Conservation (phyloP, 306 rosid species). For the Cucumis hystrix region DNA sequence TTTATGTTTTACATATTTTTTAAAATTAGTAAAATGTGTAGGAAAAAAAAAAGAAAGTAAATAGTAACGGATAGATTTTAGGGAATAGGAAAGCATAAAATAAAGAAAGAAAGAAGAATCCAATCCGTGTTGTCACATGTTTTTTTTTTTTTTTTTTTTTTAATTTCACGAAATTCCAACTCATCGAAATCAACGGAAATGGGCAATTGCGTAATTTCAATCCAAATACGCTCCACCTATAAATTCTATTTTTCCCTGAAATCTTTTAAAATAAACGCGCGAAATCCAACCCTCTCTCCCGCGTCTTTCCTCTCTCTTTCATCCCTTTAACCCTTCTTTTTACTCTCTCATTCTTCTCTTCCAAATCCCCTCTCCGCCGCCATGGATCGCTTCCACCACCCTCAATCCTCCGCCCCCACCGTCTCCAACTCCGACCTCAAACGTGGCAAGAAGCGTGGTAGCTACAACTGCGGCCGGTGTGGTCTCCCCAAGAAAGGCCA, state of each 20-base stretch:
- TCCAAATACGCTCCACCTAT: constrained; percentile 2
- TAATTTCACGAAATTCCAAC: neutral
- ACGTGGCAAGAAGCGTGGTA: constrained; percentile 59
- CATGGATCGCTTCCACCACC: constrained; percentile 36
- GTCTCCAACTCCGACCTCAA: constrained; percentile 17
- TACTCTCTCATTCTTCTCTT: neutral
- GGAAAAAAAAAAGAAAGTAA: neutral
- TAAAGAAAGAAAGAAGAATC: neutral
- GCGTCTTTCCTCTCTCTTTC: constrained; percentile 11
- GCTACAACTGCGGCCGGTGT: constrained; percentile 81
- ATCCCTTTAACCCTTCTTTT: neutral
- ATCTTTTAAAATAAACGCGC: constrained; percentile 32
- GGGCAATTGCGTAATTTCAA: neutral
- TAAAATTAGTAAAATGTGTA: too few species aligned
- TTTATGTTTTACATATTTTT: too few species aligned
- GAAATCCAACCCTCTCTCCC: constrained; percentile 36
- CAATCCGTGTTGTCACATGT: neutral
- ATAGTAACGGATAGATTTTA: neutral
- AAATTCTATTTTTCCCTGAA: neutral
- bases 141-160: neutral
- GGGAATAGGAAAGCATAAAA: neutral
- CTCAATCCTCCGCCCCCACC: constrained; percentile 13
- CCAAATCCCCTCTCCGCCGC: neutral
- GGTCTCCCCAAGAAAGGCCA: constrained; percentile 89
- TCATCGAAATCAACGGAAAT: constrained; percentile 4